These are phyloP conservation scores for Phytophthora megakarya DNA, from an alignment of 352 stramenopile genomes.

Conservation along the genomic window DNA sequence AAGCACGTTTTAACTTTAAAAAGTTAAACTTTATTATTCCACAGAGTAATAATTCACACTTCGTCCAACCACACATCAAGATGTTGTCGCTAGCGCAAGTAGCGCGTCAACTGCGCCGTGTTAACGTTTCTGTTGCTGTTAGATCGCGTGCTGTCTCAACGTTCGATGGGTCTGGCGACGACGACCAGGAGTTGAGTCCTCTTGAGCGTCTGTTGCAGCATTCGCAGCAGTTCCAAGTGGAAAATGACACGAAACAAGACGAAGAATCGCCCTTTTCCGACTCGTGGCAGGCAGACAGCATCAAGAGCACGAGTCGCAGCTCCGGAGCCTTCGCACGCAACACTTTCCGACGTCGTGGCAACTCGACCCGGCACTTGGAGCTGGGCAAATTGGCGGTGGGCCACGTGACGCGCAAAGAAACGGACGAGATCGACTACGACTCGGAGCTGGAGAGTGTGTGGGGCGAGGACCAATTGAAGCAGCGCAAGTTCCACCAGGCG, in stretches of 20 bases:
- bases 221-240: conserved; percentile 63
- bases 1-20: no score
- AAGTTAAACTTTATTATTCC: no score
- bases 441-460: conserved; percentile 65
- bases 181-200: conserved; percentile 48
- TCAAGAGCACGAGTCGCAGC: not conserved
- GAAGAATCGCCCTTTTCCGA: conserved; percentile 4
- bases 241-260: conserved; percentile 25
- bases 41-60: no score
- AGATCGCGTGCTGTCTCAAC: conserved; percentile 23
- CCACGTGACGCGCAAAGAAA: conserved; percentile 26
- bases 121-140: not conserved
- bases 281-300: conserved; percentile 12
- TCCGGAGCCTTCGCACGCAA: conserved; percentile 1
- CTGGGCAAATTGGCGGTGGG: conserved; percentile 23
- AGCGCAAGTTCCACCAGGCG: conserved; percentile 70
- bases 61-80: conserved; percentile 26
- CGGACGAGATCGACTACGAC: conserved; percentile 74
- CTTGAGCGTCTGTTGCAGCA: conserved; percentile 73
- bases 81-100: conserved; percentile 29
- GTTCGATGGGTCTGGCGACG: conserved; percentile 6
- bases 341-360: conserved; percentile 23
- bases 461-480: conserved; percentile 37
- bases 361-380: conserved; percentile 7
- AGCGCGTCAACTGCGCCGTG: not conserved